Conservation (phyloP, 345 rosid species). For the Sisymbrium altissimum region DNA sequence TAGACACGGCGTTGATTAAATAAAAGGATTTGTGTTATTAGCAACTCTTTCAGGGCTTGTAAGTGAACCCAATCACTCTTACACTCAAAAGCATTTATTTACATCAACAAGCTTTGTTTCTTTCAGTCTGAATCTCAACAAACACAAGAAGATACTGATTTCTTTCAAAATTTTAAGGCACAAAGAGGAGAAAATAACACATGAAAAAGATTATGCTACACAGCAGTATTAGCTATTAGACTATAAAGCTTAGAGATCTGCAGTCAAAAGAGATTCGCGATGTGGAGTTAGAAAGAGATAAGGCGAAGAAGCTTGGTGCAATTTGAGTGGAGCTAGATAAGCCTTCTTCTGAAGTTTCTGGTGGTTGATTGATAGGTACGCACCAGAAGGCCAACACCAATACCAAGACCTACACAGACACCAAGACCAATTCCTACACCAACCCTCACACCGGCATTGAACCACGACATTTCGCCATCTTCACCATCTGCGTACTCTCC, state of each 20-base stretch:
- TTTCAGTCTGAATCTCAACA: constrained; percentile 23
- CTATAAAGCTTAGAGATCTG: constrained; percentile 42
- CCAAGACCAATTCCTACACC: constrained; percentile 98
- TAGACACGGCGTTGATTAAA: background rate
- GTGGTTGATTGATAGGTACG: constrained; percentile 81
- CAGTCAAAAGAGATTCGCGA: constrained; percentile 33
- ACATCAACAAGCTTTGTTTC: constrained; percentile 23
- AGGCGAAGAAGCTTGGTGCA: background rate
- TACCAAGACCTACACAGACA: constrained; percentile 77
- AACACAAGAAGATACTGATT: constrained; percentile 2
- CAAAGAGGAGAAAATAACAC: background rate
- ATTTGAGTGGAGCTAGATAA: constrained; percentile 30
- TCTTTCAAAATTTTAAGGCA: constrained; percentile 25
- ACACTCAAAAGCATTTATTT: constrained; percentile 17
- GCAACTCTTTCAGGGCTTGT: background rate
- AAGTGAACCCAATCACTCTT: background rate
- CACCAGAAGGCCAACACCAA: constrained; percentile 87
- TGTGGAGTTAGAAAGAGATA: constrained; percentile 22
- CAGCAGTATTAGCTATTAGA: constrained; percentile 31
- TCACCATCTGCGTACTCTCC: constrained; percentile 64
- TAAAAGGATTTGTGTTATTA: background rate
- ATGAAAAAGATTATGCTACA: constrained; percentile 3
- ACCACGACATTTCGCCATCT: constrained; percentile 94
- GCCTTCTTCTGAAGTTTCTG: constrained; percentile 67
- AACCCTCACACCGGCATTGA: constrained; percentile 92